Evolutionary conservation across 306 rosid genomes (phyloP).

Genomic region (Styphnolobium japonicum): DNA sequence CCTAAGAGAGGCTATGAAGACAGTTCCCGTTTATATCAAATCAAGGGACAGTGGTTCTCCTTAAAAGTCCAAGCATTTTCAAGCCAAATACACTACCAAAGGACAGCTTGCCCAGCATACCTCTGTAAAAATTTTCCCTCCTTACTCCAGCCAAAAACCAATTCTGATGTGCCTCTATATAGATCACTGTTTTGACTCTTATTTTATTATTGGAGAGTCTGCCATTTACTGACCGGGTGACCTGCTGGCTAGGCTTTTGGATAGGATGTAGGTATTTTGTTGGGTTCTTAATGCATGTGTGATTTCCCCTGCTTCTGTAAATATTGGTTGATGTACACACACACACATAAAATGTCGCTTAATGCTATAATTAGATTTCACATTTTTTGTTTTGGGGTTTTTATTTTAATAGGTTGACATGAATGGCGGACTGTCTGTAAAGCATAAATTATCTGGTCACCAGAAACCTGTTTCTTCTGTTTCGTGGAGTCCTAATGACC

Average conservation of each 20-base stretch:
- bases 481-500: slow-evolving; percentile 86
- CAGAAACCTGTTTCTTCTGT: slow-evolving; percentile 64
- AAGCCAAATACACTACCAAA: not conserved
- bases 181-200: not conserved
- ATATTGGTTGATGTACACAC: not conserved
- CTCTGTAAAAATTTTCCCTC: not conserved
- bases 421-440: slow-evolving; percentile 51
- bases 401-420: slow-evolving; percentile 50
- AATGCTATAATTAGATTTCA: not conserved
- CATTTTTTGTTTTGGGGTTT: not conserved
- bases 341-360: not conserved
- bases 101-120: not conserved
- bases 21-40: too few species aligned
- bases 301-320: not conserved
- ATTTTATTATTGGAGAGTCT: not conserved
- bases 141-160: not conserved
- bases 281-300: not conserved
- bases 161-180: not conserved
- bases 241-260: not conserved
- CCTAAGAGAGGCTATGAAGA: too few species aligned
- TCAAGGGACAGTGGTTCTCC: too few species aligned
- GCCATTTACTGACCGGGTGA: not conserved
- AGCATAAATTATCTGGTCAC: slow-evolving; percentile 76
- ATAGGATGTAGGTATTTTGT: not conserved
- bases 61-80: too few species aligned